Base-by-base conservation (phyloP, 257 asterid species). In the Solanum stenotomum region DNA sequence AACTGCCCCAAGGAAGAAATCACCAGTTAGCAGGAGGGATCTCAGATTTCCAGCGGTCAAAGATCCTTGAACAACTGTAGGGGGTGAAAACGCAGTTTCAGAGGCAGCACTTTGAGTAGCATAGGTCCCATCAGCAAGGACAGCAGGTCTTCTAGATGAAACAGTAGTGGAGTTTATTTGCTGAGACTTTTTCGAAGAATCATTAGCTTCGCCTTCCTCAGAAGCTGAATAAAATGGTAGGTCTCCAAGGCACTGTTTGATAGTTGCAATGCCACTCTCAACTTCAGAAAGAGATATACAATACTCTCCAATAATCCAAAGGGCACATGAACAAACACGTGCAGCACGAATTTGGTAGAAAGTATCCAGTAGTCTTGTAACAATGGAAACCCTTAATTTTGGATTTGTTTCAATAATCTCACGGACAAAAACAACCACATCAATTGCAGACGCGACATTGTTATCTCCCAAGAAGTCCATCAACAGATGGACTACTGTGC, bases 101-200 rank as follows among this genome's bases (percentile, higher is more conserved):
- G 99, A 96, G 68, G 99, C 99, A 89, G 99, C 99, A 92, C 98
- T 96, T 91, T 95, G 99, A 78, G 99, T 96, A 79, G 99, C 99
- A 77, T 96, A 96, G 40, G 99, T 96, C 75, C 99, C 99, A 89
- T 96, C 99, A 81, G 99, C 97, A 90, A 96, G 99, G 91, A 96
- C 89, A 86, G 96, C 98, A 3, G 99, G 99, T 87, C 99, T 92
- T 94, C 94, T 93, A 84, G 99, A 95, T n/a, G 99, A 96, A 89
- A 94, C 94, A 44, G 97, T 95, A 77, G 93, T 94, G n/a, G 96
- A 93, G 89, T 92, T 92, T 22, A 90, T 92, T 92, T 91, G 98
- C 91, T 91, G 96, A 87, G 95, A 81, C 89, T 95, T 96, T 90
- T 95, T 96, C 37, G 98, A 89, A 46, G 98, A 90, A 88, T 94